phyloP scores from a whole-genome alignment of 208 protist genomes.

The Leishmania mexicana region DNA sequence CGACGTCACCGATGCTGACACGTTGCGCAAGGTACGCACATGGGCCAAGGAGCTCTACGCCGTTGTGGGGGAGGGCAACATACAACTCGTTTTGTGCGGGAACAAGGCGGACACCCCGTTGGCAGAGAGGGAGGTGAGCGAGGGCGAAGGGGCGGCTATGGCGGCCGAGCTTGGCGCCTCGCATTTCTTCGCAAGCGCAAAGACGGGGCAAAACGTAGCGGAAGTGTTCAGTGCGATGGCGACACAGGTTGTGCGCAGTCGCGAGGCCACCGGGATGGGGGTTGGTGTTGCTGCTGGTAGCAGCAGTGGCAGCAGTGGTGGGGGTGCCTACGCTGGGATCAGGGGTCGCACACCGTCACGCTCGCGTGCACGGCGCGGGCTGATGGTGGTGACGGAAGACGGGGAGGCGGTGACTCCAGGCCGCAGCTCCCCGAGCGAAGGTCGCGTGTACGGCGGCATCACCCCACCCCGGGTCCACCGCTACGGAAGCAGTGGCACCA shows the following conservation, averaged over 20 bases:
- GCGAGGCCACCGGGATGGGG: slow-evolving; percentile 5
- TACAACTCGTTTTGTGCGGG: slow-evolving; percentile 92
- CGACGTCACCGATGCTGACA: slow-evolving; percentile 95
- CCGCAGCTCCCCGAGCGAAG: slow-evolving; percentile 1
- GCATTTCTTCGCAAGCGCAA: slow-evolving; percentile 76
- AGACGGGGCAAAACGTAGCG: slow-evolving; percentile 62
- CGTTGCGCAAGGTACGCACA: slow-evolving; percentile 92
- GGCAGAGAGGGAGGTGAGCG: slow-evolving; percentile 71
- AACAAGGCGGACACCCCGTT: slow-evolving; percentile 93
- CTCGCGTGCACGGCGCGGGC: slow-evolving; percentile 34
- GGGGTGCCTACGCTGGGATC: not conserved
- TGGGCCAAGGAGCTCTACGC: slow-evolving; percentile 96
- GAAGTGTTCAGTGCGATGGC: slow-evolving; percentile 76
- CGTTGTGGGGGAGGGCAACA: slow-evolving; percentile 87
- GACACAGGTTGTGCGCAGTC: slow-evolving; percentile 37
- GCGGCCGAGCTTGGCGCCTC: slow-evolving; percentile 59
- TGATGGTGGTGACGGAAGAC: slow-evolving; percentile 45
- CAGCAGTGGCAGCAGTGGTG: not conserved
- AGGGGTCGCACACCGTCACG: slow-evolving; percentile 11
- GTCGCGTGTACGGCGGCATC: slow-evolving; percentile 23
- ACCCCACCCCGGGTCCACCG: slow-evolving; percentile 28
- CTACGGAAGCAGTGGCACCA: slow-evolving; percentile 20
- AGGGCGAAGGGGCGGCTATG: slow-evolving; percentile 64
- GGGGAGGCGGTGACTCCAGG: slow-evolving; percentile 19
- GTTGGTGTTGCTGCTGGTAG: not conserved